Evolutionary conservation across 495 filamentous ascomycete genomes (phyloP), one percentile per base, ranked within the genome.

Genomic region (Xeromyces bisporus): DNA sequence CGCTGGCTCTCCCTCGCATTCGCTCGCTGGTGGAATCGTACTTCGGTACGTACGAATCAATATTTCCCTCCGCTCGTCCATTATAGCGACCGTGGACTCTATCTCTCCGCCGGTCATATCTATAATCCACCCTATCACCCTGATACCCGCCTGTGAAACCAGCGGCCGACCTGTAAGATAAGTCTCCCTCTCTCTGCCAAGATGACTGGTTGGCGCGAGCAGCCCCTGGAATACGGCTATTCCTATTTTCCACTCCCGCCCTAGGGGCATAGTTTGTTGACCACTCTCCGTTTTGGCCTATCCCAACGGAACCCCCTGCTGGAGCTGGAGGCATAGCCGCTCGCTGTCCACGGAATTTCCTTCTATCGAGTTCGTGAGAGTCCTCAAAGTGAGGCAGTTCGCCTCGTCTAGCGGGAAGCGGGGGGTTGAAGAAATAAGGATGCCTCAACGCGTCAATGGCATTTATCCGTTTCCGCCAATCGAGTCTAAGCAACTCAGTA

Each of bases 371-470:
- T 53, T 99, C 89, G 56, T 99, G 89, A 11, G 83, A 93, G 39
- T 96, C 91, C 39, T 89, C 78, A 40, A 91, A 96, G 11, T 59
- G 66, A 13, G 89, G 89, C 13, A 99, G 56, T 20, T 96, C 86
- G 36, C 74, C 70, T 3, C 87, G 77, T 31, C 62, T 65, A 11
- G 84, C 73, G 7, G 89, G 91, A n/a, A 72, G 62, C 12, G 89
- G 91, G 2, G 65, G 51, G 11, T 60, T 76, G 25, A 64, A 69
- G 52, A 99, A 99, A 51, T 94, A 99, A 6, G 80, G 77, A 50
- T 99, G 89, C 39, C 86, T 67, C 10, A 96, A 57, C 9, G 89
- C 91, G 58, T 99, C 89, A 11, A 92, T 82, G 1, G 89, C 89
- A 46, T 94, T 99, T 42, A 92, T 74, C 23, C 89, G 71, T 41